Conservation (phyloP, 1,284 basidiomycete species). For the Porodaedalea pini region DNA sequence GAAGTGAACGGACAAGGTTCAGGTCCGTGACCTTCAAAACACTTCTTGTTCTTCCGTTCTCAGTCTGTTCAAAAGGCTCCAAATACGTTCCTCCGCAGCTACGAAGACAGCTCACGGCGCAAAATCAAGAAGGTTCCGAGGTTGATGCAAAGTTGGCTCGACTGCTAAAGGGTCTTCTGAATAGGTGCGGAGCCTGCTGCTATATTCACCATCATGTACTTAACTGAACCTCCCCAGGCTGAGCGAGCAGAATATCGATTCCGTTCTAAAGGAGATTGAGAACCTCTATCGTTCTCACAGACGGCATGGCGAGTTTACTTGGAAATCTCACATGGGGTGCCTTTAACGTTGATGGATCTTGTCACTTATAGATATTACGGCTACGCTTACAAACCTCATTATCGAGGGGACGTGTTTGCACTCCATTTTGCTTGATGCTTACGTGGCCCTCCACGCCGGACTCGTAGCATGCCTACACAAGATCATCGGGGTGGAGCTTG, state of each 20-base stretch:
- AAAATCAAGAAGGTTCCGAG: slow-evolving; percentile 41
- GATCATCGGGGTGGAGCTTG: slow-evolving; percentile 88
- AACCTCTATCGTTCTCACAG: slow-evolving; percentile 75
- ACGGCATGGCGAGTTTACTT: slow-evolving; percentile 63
- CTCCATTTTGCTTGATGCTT: slow-evolving; percentile 84
- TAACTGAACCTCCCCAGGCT: slow-evolving; percentile 44
- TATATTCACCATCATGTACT: slow-evolving; percentile 12
- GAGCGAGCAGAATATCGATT: slow-evolving; percentile 87
- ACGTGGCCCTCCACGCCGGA: slow-evolving; percentile 88
- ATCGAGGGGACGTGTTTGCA: slow-evolving; percentile 82
- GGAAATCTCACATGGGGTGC: slow-evolving; percentile 10
- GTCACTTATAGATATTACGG: slow-evolving; percentile 69
- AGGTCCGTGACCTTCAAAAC: background rate
- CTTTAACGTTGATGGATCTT: slow-evolving; percentile 3
- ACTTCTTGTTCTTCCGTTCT: background rate
- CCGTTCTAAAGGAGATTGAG: slow-evolving; percentile 77
- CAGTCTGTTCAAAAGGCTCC: slow-evolving; percentile 30
- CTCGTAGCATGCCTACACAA: slow-evolving; percentile 84
- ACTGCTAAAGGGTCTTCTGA: slow-evolving; percentile 85
- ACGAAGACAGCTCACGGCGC: slow-evolving; percentile 34
- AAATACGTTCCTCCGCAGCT: slow-evolving; percentile 67
- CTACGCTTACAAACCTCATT: slow-evolving; percentile 74
- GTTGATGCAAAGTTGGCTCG: slow-evolving; percentile 64
- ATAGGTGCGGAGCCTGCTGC: slow-evolving; percentile 51
- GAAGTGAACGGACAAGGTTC: background rate